Conservation (phyloP, 1,284 basidiomycete genomes). For the Boletellus dicymbophilus region DNA sequence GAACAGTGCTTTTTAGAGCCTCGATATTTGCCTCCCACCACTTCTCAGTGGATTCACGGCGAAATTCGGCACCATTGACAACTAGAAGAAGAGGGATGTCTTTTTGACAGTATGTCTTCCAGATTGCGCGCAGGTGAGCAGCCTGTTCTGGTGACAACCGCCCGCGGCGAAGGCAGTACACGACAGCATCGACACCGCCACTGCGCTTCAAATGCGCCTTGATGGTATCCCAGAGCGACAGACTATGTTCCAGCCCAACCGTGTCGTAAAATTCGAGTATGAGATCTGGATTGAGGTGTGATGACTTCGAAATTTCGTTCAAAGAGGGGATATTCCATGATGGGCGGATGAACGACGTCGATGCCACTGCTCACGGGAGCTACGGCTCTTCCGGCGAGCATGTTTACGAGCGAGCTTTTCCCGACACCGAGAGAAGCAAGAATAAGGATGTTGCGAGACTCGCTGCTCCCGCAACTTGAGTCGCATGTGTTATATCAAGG, state of each 20-base stretch:
- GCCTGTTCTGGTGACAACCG: slow-evolving; percentile 21
- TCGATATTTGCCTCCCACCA: slow-evolving; percentile 33
- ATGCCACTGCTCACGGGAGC: slow-evolving; percentile 23
- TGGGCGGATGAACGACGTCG: slow-evolving; percentile 16
- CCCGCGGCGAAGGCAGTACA: slow-evolving; percentile 31
- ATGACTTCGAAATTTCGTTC: slow-evolving; percentile 3
- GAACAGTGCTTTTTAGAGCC: slow-evolving; percentile 4
- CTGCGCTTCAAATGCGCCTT: slow-evolving; percentile 11
- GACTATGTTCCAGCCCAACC: slow-evolving; percentile 21
- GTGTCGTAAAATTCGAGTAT: slow-evolving; percentile 24
- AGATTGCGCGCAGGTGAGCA: slow-evolving; percentile 16
- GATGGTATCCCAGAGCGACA: slow-evolving; percentile 20
- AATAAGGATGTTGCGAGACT: slow-evolving; percentile 21
- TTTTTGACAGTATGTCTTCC: slow-evolving; percentile 16
- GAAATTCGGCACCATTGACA: slow-evolving; percentile 24
- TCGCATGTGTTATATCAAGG: neutral
- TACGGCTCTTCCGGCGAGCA: slow-evolving; percentile 21
- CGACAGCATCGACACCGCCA: slow-evolving; percentile 17
- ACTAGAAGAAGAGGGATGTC: slow-evolving; percentile 25
- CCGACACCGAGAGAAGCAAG: slow-evolving; percentile 30
- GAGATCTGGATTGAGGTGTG: neutral
- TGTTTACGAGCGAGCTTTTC: slow-evolving; percentile 30
- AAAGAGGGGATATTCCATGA: slow-evolving; percentile 19
- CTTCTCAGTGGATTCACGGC: slow-evolving; percentile 20
- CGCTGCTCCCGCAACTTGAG: slow-evolving; percentile 7